These are phyloP conservation scores for Komagataella ulmi DNA, from an alignment of 805 yeast species.

Conservation along the genomic window DNA sequence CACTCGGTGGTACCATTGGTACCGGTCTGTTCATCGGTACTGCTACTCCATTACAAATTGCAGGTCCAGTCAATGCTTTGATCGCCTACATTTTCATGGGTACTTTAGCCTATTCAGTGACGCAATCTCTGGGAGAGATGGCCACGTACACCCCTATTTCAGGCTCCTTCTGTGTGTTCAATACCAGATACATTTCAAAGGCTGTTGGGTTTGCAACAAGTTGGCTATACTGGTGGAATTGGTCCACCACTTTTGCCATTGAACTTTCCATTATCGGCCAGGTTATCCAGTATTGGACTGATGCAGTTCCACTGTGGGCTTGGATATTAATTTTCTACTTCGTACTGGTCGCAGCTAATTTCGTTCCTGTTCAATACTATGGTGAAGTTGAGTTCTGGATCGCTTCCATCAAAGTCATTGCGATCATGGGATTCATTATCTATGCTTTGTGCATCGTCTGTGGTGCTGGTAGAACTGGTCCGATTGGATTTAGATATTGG, in stretches of 20 bases:
- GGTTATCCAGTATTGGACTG: constrained; percentile 52
- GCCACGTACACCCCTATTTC: constrained; percentile 64
- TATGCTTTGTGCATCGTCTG: constrained; percentile 61
- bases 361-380: constrained; percentile 55
- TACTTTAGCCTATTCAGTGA: constrained; percentile 47
- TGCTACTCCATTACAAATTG: constrained; percentile 33
- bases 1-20: constrained; percentile 72
- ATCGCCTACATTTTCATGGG: constrained; percentile 59
- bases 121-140: constrained; percentile 71
- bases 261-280: constrained; percentile 66
- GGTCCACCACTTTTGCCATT: constrained; percentile 67
- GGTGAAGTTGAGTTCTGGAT: constrained; percentile 75
- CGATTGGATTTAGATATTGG: constrained; percentile 74
- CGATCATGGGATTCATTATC: constrained; percentile 58
- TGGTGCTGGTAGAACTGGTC: constrained; percentile 58
- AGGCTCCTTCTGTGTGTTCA: constrained; percentile 57
- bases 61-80: constrained; percentile 61
- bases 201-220: constrained; percentile 63
- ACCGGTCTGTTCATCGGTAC: constrained; percentile 66
- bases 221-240: constrained; percentile 65
- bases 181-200: constrained; percentile 56
- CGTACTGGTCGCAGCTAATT: constrained; percentile 35
- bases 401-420: constrained; percentile 51
- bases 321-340: constrained; percentile 63
- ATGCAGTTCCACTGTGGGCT: constrained; percentile 54